Base-by-base conservation (phyloP, 106 monocot genomes). In the Allium fistulosum region DNA sequence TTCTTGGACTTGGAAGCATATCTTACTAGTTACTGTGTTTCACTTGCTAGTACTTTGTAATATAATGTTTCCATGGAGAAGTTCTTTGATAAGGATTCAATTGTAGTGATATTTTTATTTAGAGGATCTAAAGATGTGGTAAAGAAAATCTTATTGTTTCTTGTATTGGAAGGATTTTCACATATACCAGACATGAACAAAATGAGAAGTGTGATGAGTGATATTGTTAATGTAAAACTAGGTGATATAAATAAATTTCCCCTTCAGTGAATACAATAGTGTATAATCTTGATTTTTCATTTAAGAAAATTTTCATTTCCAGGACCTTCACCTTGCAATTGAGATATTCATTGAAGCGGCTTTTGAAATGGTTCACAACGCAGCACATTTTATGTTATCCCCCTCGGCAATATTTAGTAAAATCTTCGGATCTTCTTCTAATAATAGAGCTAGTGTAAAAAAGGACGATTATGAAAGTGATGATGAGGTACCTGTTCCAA, bases 301-400 rank as follows among this genome's bases (percentile, higher is more conserved):
- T 57, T 7, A 73, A 48, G 7, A 49, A 55, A 71, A 13, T 74
- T 14, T 59, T 37, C 37, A 37, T 46, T 48, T 63, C 8, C 82
- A 97, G 96, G 97, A 99, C 82, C 89, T 99, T 53, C 97, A 92
- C 28, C 69, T 99, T 27, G 92, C 84, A 65, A 93, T 92, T 71
- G 97, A 99, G 64, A 87, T 99, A 67, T 86, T 83, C 27, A 99
- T 99, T 59, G 97, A 99, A 77, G 80, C 87, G 51, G 67, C 82
- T 63, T 99, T 99, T 74, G 87, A 92, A 27, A 83, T 67, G 63
- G 73, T 87, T 59, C 90, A 99, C 70, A 93, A 99, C 59, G 87
- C 79, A 17, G 84, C 83, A 56, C 83, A 90, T 83, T 85, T 83
- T 79, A 69, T 99, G 67, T 77, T 99, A 71, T 87, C 92, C 10